A percentile compares a stretch with the other conserved stretches of the same genome.
Conservation (phyloP, 2,329 filamentous ascomycete genomes). For the Nemania sp. region DNA sequence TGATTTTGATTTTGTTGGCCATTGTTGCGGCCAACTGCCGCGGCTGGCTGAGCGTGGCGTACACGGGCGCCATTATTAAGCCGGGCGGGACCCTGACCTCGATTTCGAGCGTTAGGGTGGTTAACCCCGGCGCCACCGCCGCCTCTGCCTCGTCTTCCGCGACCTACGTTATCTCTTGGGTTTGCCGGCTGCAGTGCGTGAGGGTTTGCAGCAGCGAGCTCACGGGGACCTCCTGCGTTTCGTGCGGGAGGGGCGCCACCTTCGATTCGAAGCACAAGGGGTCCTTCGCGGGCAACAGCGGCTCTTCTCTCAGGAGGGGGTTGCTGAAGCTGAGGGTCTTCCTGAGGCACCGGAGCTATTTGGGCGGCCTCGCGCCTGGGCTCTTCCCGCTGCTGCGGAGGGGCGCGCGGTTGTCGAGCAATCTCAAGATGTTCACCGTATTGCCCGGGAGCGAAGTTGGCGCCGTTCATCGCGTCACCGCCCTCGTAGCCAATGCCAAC, state of each 20-base stretch:
- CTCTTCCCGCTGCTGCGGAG: slow-evolving; percentile 42
- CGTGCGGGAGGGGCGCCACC: slow-evolving; percentile 51
- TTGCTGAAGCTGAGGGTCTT: slow-evolving; percentile 42
- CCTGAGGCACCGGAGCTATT: slow-evolving; percentile 23
- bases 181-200: slow-evolving; percentile 32
- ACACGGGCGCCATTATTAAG: slow-evolving; percentile 19
- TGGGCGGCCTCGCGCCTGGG: slow-evolving; percentile 45
- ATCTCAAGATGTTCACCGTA: slow-evolving; percentile 43
- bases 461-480: slow-evolving; percentile 46
- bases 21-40: slow-evolving; percentile 40
- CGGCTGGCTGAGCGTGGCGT: slow-evolving; percentile 38
- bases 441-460: slow-evolving; percentile 40
- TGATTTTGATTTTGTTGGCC: slow-evolving; percentile 42
- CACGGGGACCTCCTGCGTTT: slow-evolving; percentile 43
- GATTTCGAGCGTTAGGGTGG: slow-evolving; percentile 48
- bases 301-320: slow-evolving; percentile 53
- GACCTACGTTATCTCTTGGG: slow-evolving; percentile 47
- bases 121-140: slow-evolving; percentile 41
- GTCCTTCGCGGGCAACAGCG: slow-evolving; percentile 66
- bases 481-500: slow-evolving; percentile 61
- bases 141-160: slow-evolving; percentile 48
- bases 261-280: slow-evolving; percentile 67
- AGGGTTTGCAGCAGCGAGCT: slow-evolving; percentile 34
- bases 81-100: slow-evolving; percentile 43
- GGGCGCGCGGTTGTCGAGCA: slow-evolving; percentile 44